Evolutionary conservation across 305 asterid species (phyloP), one percentile per base, ranked within the genome.

Genomic region (Striga hermonthica): DNA sequence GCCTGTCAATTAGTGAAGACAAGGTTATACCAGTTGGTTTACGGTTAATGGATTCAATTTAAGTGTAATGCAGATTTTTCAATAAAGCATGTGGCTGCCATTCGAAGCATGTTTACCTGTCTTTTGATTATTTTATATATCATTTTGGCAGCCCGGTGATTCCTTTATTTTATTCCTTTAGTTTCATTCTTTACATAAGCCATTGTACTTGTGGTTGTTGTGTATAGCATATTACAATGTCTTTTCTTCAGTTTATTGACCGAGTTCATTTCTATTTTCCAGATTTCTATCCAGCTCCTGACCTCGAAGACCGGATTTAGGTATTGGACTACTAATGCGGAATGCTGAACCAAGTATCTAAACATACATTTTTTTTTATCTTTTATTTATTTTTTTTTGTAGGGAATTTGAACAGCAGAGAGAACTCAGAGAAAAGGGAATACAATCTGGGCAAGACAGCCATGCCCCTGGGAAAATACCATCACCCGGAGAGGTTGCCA

Each of bases 391-490:
- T 22, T 50, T 68, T 71, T n/a, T 38, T 65, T 74, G 58, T 88
- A 93, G 99, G 79, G 99, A 94, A 78, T 91, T 94, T 71, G 99
- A 94, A 87, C 98, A 88, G 85, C 98, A 94, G 81, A 94, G 99
- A 79, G 99, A 94, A 73, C 95, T 71, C 65, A 81, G 99, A 74
- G 99, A 94, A 76, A 74, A 71, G 66, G 98, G 95, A 54, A 74
- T 91, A 67, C 95, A 81, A 71, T 74, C 91, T 4, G 84, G 91
- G 63, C 75, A 60, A 7, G 82, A 83, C 69, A 64, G 66, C 9
- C 57, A 16, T 63, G 72, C 77, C 67, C 66, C 79, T 14, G 81
- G 80, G 49, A 89, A 82, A 82, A 68, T 75, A 55, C 71, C 82
- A 57, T 62, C 65, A 77, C 56, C 75, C 14, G 86, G 75, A 55